These are phyloP conservation scores for Fusarium torulosum DNA, from an alignment of 2,329 filamentous ascomycete species.

Conservation along the genomic window DNA sequence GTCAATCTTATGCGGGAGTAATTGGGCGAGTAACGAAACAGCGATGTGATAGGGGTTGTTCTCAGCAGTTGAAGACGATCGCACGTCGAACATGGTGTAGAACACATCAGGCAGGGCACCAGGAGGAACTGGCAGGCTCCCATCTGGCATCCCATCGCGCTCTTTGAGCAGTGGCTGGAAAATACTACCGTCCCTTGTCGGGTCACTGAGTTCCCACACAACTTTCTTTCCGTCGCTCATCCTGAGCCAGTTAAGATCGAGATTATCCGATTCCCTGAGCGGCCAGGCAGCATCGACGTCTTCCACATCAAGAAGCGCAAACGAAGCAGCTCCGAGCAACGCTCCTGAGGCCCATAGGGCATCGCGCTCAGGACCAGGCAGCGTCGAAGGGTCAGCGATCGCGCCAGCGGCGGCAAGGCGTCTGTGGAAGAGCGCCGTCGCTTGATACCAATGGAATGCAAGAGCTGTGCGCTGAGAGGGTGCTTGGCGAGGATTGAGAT, in stretches of 20 bases:
- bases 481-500: conserved; percentile 49
- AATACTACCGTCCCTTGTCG: conserved; percentile 60
- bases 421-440: conserved; percentile 61
- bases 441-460: conserved; percentile 62
- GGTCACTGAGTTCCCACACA: conserved; percentile 65
- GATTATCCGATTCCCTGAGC: conserved; percentile 55
- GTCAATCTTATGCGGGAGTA: conserved; percentile 53
- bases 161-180: conserved; percentile 54
- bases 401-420: conserved; percentile 54
- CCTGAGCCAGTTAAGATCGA: conserved; percentile 69
- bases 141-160: conserved; percentile 19
- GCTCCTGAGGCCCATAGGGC: conserved; percentile 61
- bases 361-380: conserved; percentile 58
- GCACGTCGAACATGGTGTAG: conserved; percentile 47
- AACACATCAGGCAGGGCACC: conserved; percentile 51
- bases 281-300: conserved; percentile 67
- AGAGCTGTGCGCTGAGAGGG: conserved; percentile 51
- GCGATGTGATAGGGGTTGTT: conserved; percentile 53
- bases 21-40: conserved; percentile 54
- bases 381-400: conserved; percentile 41
- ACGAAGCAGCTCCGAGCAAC: conserved; percentile 60
- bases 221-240: conserved; percentile 68
- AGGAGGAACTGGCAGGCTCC: conserved; percentile 20
- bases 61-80: conserved; percentile 33
- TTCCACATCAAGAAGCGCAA: conserved; percentile 58